phyloP scores from a whole-genome alignment of 306 rosid species.

The Quercus berberidifolia region DNA sequence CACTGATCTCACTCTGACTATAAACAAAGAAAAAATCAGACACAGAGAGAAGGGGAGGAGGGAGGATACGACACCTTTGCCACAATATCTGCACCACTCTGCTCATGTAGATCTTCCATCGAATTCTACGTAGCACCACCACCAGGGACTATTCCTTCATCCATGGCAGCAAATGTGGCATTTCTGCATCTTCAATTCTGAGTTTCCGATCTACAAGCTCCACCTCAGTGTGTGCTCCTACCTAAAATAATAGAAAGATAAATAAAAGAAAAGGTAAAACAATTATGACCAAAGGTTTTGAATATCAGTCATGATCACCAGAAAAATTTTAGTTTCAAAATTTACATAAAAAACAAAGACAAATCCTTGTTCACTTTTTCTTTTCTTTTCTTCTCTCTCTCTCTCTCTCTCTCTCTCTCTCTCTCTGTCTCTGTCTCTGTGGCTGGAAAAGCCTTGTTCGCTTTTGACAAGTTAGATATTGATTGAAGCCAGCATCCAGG shows the following conservation, averaged over 20 bases:
- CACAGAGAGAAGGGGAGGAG: background rate
- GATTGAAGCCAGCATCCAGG: too few species aligned
- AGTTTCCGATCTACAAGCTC: slow-evolving; percentile 92
- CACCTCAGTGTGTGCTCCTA: slow-evolving; percentile 91
- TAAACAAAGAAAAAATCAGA: background rate
- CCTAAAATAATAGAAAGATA: slow-evolving; percentile 36
- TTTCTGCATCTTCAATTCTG: slow-evolving; percentile 95
- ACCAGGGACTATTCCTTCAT: slow-evolving; percentile 91
- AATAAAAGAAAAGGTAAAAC: background rate
- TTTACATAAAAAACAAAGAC: too few species aligned
- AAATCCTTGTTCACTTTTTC: too few species aligned
- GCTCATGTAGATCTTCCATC: slow-evolving; percentile 48
- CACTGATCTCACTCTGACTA: background rate
- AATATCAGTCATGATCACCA: background rate
- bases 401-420: too few species aligned
- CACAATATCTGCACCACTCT: too few species aligned
- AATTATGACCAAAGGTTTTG: background rate
- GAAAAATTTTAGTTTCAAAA: background rate
- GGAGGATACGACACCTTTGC: slow-evolving; percentile 29
- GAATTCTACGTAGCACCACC: slow-evolving; percentile 77
- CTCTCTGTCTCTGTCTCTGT: too few species aligned
- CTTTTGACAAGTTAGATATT: too few species aligned
- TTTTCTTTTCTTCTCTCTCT: too few species aligned
- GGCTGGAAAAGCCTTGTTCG: too few species aligned
- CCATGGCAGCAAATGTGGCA: slow-evolving; percentile 90